Evolutionary conservation across 352 stramenopile genomes (phyloP).

Genomic region (Pythium guiyangense): DNA sequence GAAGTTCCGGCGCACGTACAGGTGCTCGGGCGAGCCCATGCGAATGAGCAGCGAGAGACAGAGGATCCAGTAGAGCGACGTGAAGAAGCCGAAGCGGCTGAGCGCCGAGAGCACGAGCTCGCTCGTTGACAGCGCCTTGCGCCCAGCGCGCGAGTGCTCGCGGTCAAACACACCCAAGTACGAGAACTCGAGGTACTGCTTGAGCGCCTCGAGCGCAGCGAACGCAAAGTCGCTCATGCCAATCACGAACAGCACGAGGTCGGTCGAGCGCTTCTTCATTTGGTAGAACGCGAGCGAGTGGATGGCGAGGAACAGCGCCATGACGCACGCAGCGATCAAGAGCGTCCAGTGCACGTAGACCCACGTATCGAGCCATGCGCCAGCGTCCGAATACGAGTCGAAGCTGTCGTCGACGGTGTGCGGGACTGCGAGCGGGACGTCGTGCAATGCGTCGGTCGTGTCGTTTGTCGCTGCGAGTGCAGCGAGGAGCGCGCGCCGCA

Average conservation of each 20-base stretch:
- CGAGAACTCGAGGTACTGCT: slow-evolving; percentile 32
- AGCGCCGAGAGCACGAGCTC: slow-evolving; percentile 34
- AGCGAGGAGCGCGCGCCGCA: slow-evolving; percentile 11
- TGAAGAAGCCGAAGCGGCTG: slow-evolving; percentile 65
- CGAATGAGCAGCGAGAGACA: slow-evolving; percentile 71
- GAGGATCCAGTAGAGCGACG: slow-evolving; percentile 69
- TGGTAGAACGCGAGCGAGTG: slow-evolving; percentile 56
- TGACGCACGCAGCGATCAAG: slow-evolving; percentile 28
- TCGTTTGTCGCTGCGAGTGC: neutral
- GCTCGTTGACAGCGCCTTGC: slow-evolving; percentile 11
- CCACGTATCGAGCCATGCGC: slow-evolving; percentile 37
- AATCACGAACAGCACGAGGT: slow-evolving; percentile 66
- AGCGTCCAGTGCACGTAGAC: slow-evolving; percentile 43
- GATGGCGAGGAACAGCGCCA: slow-evolving; percentile 52
- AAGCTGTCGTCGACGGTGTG: neutral
- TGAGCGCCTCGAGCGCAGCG: slow-evolving; percentile 37
- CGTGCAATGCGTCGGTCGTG: neutral
- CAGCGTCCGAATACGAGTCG: neutral
- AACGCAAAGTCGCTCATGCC: slow-evolving; percentile 55
- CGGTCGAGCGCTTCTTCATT: slow-evolving; percentile 59
- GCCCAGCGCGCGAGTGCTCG: slow-evolving; percentile 1
- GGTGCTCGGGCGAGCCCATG: slow-evolving; percentile 43
- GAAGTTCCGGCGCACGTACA: slow-evolving; percentile 45
- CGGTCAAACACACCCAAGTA: slow-evolving; percentile 40
- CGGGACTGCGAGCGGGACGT: too few relatives aligned